Evolutionary conservation across 2,329 filamentous ascomycete genomes (phyloP).

Genomic region (Allantophomopsis lycopodina): DNA sequence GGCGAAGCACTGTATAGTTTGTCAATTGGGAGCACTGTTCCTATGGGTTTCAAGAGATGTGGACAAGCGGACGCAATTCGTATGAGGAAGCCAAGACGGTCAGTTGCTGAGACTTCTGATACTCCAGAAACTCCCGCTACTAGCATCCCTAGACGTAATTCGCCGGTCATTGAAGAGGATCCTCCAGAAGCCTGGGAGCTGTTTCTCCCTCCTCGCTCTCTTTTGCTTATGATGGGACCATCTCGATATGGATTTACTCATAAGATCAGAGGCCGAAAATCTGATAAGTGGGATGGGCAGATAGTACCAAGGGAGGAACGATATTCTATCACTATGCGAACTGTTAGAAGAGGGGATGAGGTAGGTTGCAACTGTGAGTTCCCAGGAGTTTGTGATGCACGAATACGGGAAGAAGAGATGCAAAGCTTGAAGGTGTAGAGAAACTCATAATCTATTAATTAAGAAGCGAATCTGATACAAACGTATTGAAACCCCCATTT

Average conservation of each 20-base stretch:
- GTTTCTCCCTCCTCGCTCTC: conserved; percentile 1
- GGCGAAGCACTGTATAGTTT: conserved; percentile 21
- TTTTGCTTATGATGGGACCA: conserved; percentile 3
- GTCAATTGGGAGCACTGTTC: conserved; percentile 17
- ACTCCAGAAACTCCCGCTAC: too few relatives aligned
- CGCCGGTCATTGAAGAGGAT: not conserved
- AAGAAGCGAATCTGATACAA: too few relatives aligned
- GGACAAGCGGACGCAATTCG: not conserved
- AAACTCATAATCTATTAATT: too few relatives aligned
- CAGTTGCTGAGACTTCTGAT: too few relatives aligned
- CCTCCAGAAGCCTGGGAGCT: conserved; percentile 2
- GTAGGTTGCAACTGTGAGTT: conserved; percentile 2
- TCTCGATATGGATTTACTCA: conserved; percentile 4
- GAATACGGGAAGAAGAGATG: conserved; percentile 3
- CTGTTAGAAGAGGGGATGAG: conserved; percentile 1
- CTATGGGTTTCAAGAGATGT: conserved; percentile 16
- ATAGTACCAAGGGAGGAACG: conserved; percentile 2
- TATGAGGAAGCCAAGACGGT: not conserved
- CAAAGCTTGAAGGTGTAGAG: too few relatives aligned
- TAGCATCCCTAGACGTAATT: too few relatives aligned
- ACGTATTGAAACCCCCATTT: too few relatives aligned
- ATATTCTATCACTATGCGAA: conserved; percentile 6
- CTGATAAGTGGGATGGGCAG: conserved; percentile 2
- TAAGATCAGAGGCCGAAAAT: conserved; percentile 4
- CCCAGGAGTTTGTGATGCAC: conserved; percentile 5